Base-by-base conservation (phyloP, 306 rosid species). In the Erythrophleum fordii region DNA sequence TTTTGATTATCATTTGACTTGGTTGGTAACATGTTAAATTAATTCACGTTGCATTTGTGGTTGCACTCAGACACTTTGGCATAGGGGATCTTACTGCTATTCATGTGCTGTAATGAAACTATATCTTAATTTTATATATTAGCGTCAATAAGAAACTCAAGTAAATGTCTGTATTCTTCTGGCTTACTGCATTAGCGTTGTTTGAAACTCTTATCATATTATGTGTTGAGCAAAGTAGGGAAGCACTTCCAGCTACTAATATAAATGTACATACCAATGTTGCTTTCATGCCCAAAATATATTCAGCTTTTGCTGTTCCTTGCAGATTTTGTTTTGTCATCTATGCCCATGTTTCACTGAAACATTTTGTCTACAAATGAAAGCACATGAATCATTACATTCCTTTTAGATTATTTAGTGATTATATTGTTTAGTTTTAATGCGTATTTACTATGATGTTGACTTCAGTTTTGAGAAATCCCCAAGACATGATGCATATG, bases 391-490 rank as follows among this genome's bases (percentile, higher is more conserved):
- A 49, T 22, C 48, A 55, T 53, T 75, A 11, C 26, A 23, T 64
- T 82, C 42, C 53, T 71, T 56, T 49, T 62, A 23, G 81, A 70
- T 69, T 28, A n/a, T 76, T 37, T 8, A 16, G 42, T 70, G 26
- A 8, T 73, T 72, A 51, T 56, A 44, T 80, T 37, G 6, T 68
- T 76, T 31, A 29, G 37, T 68, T 51, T 72, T 76, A 69, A 78
- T 45, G 49, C 25, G 20, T 53, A 26, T 64, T 67, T 81, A 76
- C 48, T 34, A 8, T 69, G 42, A 73, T 78, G 48, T 10, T 81
- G 72, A 70, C 81, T 76, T 75, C 87, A 96, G 99, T 85, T 96
- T 96, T 82, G 99, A 93, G 87, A 87, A 85, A 42, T 96, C 99
- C 61, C 97, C 99, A 23, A 90, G 97, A 80, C 99, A 96, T 80